Evolutionary conservation across 2,329 filamentous ascomycete species (phyloP).

Genomic region (Chaetomiaceae sp.): DNA sequence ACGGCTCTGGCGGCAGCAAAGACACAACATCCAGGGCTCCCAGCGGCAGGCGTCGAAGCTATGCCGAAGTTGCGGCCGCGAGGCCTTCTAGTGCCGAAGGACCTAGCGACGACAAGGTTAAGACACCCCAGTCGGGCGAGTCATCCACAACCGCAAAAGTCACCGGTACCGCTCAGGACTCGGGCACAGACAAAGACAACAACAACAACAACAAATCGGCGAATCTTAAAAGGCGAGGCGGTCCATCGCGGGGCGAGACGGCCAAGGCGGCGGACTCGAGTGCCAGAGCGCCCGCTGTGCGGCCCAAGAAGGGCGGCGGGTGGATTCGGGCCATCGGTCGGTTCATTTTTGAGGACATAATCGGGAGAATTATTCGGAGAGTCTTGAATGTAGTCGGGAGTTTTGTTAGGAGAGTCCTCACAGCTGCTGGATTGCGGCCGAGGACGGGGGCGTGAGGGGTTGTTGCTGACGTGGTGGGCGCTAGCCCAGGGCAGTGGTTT

Average conservation of each 20-base stretch:
- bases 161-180: neutral
- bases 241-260: neutral
- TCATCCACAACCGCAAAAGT: neutral
- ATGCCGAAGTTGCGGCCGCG: neutral
- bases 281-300: neutral
- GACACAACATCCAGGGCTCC: neutral
- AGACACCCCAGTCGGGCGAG: neutral
- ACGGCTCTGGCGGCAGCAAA: no score
- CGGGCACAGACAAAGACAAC: neutral
- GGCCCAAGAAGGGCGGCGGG: slow-evolving; percentile 12
- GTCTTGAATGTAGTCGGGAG: slow-evolving; percentile 38
- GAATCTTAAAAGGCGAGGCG: no score
- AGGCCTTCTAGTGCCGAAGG: neutral
- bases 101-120: neutral
- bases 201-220: no score
- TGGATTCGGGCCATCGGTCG: slow-evolving; percentile 36
- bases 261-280: neutral
- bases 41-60: neutral
- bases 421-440: neutral
- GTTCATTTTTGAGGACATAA: slow-evolving; percentile 38
- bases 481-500: no score
- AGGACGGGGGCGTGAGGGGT: slow-evolving; percentile 5
- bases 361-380: slow-evolving; percentile 39
- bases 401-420: slow-evolving; percentile 24
- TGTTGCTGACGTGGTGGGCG: neutral